Evolutionary conservation across 345 rosid genomes (phyloP).

Genomic region (Gossypium longicalyx): DNA sequence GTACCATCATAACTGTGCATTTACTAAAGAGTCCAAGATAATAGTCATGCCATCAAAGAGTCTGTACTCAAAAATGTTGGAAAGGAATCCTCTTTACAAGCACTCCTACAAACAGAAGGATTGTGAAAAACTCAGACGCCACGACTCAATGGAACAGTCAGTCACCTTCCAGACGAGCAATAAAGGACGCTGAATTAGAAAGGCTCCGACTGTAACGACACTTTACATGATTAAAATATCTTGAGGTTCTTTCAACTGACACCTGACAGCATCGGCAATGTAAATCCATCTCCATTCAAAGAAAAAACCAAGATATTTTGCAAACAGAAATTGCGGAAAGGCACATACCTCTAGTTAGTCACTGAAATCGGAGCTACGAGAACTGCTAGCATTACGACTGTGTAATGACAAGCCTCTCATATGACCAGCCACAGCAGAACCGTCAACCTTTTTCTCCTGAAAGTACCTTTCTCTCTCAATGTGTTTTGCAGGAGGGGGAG

Average conservation of each 20-base stretch:
- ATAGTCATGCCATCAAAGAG: not conserved
- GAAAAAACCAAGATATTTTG: not conserved
- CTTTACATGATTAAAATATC: slow-evolving; percentile 7
- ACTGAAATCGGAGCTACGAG: slow-evolving; percentile 63
- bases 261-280: not conserved
- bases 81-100: not conserved
- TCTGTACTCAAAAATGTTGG: not conserved
- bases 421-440: slow-evolving; percentile 51
- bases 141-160: not conserved
- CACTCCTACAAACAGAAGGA: not conserved
- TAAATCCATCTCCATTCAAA: not conserved
- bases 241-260: not conserved
- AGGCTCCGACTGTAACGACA: not conserved
- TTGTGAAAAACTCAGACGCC: not conserved
- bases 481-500: slow-evolving; percentile 95
- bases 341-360: slow-evolving; percentile 37
- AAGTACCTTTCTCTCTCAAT: slow-evolving; percentile 88
- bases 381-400: slow-evolving; percentile 80
- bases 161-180: not conserved
- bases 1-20: not conserved
- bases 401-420: slow-evolving; percentile 75
- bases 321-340: not conserved
- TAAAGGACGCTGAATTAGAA: not conserved
- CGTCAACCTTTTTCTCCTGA: slow-evolving; percentile 72
- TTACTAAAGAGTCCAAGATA: not conserved